phyloP scores from a whole-genome alignment of 176 grass and related monocot genomes.

The Poa pratensis region DNA sequence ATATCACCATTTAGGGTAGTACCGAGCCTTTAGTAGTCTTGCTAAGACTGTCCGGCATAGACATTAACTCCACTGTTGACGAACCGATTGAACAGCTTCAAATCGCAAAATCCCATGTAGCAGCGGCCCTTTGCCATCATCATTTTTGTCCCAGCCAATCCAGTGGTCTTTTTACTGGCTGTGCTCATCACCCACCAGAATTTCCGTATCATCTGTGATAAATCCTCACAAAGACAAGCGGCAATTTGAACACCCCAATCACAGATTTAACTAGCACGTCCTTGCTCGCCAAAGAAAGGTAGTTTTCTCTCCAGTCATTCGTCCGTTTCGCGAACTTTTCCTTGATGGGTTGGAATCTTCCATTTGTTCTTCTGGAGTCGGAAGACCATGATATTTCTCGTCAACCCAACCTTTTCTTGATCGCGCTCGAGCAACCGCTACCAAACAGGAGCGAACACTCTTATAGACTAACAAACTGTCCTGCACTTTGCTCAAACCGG shows the following conservation, averaged over 20 bases:
- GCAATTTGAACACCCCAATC: no score
- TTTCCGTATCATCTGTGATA: background rate
- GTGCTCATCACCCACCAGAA: background rate
- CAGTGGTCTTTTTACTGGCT: background rate
- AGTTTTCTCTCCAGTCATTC: background rate
- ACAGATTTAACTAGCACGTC: constrained; percentile 1
- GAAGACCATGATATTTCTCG: background rate
- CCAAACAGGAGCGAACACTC: background rate
- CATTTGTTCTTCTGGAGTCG: background rate
- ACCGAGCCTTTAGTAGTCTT: background rate
- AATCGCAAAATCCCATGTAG: background rate
- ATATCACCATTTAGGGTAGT: background rate
- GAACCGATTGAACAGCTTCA: background rate
- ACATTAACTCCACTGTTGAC: background rate
- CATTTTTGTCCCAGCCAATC: background rate
- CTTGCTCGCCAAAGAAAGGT: background rate
- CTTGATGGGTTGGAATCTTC: background rate
- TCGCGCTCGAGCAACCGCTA: background rate
- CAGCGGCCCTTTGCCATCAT: background rate
- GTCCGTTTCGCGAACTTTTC: background rate
- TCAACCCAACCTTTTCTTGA: background rate
- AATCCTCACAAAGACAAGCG: background rate
- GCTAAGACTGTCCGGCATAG: background rate
- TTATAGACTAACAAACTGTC: background rate
- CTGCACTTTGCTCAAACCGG: background rate